These are phyloP conservation scores for Arthroderma uncinatum DNA, from an alignment of 2,329 filamentous ascomycete species.

Conservation along the genomic window DNA sequence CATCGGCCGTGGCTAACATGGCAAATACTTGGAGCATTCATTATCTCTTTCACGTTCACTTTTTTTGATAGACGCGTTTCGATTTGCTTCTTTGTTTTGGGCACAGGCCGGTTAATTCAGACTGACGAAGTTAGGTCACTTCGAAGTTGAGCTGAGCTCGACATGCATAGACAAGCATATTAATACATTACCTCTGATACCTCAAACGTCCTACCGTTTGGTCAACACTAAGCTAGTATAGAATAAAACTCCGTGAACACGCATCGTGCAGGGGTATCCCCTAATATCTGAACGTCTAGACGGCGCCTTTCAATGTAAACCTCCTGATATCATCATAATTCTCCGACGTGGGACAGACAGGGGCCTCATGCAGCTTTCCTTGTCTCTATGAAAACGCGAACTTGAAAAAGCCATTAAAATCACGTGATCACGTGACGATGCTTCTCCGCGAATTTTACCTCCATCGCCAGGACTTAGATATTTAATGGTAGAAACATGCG, in stretches of 20 bases:
- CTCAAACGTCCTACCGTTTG: no score
- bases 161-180: not conserved
- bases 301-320: no score
- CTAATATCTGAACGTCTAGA: no score
- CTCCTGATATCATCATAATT: not conserved
- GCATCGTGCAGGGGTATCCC: no score
- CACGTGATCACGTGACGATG: not conserved
- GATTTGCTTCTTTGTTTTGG: not conserved
- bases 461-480: not conserved
- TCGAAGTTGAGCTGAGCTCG: not conserved
- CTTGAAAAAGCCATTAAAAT: not conserved
- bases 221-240: no score
- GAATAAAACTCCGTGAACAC: no score
- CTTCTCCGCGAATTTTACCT: not conserved
- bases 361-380: no score
- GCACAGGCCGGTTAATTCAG: not conserved
- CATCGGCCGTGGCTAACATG: no score
- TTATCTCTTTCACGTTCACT: not conserved
- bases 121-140: not conserved
- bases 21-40: not conserved
- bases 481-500: not conserved
- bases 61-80: not conserved
- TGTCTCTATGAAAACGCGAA: not conserved
- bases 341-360: no score
- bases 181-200: not conserved